Base-by-base conservation (phyloP, 768 basidiomycete genomes). In the Tephrocybe sp. region DNA sequence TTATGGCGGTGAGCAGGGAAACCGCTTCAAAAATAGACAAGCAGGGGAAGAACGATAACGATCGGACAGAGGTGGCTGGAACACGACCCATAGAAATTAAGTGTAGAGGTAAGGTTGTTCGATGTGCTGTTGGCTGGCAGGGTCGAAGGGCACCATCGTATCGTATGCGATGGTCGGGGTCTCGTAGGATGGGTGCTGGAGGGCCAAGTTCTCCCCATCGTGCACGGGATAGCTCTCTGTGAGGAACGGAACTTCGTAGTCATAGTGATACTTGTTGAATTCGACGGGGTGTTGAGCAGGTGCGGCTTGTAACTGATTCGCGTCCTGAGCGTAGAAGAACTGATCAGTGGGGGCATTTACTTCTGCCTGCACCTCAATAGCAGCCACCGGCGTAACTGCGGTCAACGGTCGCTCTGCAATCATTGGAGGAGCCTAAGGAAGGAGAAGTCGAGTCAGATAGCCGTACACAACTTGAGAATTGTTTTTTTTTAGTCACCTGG, bases 401-500 rank as follows among this genome's bases (percentile, higher is more conserved):
- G 19, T 54, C 19, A 49, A 52, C n/a, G 44, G 19, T 25, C 36
- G 40, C 5, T 53, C 47, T 24, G 31, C 36, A 36, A 38, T 6
- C 22, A 37, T 27, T 32, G 27, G 18, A 22, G 41, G 47, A 3
- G 42, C 37, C 54, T 52, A 36, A 22, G 16, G 21, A 38, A 35
- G 19, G 37, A 27, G 3, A 25, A 16, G 16, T 37, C 22, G 8
- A 1, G 16, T 28, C 11, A 31, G 26, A 28, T n/a, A 28, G 27
- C 22, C 19, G 32, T 28, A 21, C n/a, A 9, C 26, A 18, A 18
- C 6, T 6, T 26, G 11, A 34, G 1, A n/a, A 3, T 15, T 15
- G 19, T 27, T n/a, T 12, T 18, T 27, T 36, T 3, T 24, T 16
- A 49, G 12, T n/a, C 53, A 66, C 66, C 65, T 59, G 58, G 41